These are phyloP conservation scores for Trichoderma harzianum DNA, from an alignment of 2,329 filamentous ascomycete species.

Conservation along the genomic window DNA sequence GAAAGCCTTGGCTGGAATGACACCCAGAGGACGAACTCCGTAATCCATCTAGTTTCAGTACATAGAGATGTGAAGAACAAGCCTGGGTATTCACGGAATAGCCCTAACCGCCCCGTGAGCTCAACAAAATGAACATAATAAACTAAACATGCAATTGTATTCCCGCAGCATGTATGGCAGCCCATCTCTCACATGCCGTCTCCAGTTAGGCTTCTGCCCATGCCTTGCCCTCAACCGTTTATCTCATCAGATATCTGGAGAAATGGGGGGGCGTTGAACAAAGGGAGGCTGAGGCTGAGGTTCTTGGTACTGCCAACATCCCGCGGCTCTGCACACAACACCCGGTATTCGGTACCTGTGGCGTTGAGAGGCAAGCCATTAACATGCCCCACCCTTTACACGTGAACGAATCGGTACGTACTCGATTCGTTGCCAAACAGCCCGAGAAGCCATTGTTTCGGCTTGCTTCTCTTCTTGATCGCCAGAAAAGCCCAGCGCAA, in stretches of 20 bases:
- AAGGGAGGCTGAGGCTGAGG: not conserved
- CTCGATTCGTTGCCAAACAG: constrained; percentile 6
- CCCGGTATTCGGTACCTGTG: not conserved
- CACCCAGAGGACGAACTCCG: not conserved
- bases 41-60: not conserved
- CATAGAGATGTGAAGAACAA: not conserved
- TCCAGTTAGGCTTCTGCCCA: constrained; percentile 2
- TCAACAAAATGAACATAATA: not conserved
- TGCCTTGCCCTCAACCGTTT: not conserved
- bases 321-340: not conserved
- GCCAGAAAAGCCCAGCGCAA: constrained; percentile 17
- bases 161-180: not conserved
- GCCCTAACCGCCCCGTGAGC: not conserved
- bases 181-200: not conserved
- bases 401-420: constrained; percentile 16
- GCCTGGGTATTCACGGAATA: not conserved
- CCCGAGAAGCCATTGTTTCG: constrained; percentile 5
- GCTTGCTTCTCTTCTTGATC: constrained; percentile 15
- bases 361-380: not conserved
- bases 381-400: constrained; percentile 8
- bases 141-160: not conserved
- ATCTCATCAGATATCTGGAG: not conserved
- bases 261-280: not conserved
- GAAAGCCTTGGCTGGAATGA: too few species aligned
- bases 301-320: not conserved